These are phyloP conservation scores for Arctium minus DNA, from an alignment of 129 eudicot species.

Conservation along the genomic window DNA sequence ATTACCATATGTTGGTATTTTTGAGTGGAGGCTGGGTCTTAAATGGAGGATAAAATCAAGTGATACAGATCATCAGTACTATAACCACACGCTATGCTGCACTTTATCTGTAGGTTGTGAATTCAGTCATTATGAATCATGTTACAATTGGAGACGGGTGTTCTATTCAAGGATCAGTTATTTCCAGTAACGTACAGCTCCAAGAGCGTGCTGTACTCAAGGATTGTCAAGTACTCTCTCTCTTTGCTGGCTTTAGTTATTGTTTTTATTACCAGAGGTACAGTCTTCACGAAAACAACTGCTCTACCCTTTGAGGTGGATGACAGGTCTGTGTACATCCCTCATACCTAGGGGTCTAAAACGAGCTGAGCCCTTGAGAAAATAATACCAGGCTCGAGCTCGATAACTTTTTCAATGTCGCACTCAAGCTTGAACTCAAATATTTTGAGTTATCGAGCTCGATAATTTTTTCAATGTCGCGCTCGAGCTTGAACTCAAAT, in stretches of 20 bases:
- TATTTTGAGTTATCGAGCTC: no score
- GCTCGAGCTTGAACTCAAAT: no score
- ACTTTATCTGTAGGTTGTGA: conserved; percentile 53
- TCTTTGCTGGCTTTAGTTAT: background rate
- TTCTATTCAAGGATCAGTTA: conserved; percentile 78
- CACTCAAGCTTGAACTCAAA: no score
- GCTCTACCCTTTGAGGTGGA: background rate
- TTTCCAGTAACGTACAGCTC: conserved; percentile 81
- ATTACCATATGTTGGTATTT: conserved; percentile 1
- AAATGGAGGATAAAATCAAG: background rate
- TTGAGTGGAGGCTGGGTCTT: background rate
- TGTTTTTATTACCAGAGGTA: background rate
- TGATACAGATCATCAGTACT: background rate
- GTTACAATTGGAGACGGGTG: conserved; percentile 88
- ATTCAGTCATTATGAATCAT: conserved; percentile 83
- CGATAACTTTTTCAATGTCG: no score
- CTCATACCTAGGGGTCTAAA: background rate
- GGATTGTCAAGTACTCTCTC: conserved; percentile 73
- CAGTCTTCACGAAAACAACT: background rate
- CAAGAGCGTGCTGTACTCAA: conserved; percentile 83
- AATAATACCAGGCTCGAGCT: no score
- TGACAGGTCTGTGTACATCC: background rate
- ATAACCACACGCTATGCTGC: background rate
- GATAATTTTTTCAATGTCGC: no score
- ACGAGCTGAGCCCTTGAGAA: no score